Evolutionary conservation across 306 rosid species (phyloP).

Genomic region (Sicyos baderoa): DNA sequence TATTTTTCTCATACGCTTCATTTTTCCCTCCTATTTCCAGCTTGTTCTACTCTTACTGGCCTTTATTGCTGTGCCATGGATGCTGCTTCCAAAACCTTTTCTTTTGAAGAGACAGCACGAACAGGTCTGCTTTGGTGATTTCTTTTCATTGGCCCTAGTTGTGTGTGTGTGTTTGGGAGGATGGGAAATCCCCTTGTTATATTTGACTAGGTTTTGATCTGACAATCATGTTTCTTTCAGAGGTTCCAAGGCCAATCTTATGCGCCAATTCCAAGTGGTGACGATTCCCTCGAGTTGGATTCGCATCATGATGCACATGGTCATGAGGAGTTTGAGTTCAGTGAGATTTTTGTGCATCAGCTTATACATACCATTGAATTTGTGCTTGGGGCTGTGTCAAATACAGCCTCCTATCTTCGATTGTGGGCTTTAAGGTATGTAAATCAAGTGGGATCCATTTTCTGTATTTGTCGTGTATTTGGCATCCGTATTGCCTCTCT

Average conservation of each 20-base stretch:
- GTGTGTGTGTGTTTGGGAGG: not conserved
- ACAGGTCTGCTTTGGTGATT: constrained; percentile 42
- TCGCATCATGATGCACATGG: constrained; percentile 36
- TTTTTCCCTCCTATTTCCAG: constrained; percentile 33
- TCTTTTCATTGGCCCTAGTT: not conserved
- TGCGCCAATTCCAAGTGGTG: constrained; percentile 40
- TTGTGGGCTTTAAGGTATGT: constrained; percentile 93
- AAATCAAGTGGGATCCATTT: constrained; percentile 10
- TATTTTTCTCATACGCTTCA: constrained; percentile 13
- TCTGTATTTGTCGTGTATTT: not conserved
- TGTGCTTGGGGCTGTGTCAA: constrained; percentile 93
- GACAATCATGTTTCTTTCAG: constrained; percentile 41
- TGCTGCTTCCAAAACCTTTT: constrained; percentile 95
- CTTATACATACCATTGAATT: constrained; percentile 94
- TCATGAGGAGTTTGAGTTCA: constrained; percentile 75
- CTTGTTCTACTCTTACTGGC: constrained; percentile 68
- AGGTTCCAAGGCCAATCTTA: constrained; percentile 73
- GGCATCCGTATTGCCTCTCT: not conserved
- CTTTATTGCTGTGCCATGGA: constrained; percentile 88
- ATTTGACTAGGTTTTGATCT: constrained; percentile 20
- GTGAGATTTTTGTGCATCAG: constrained; percentile 91
- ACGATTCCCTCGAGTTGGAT: constrained; percentile 52
- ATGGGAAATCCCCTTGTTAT: not conserved
- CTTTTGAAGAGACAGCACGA: constrained; percentile 82
- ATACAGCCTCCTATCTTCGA: constrained; percentile 95